phyloP scores from a whole-genome alignment of 2,329 filamentous ascomycete species.

The Onygenales sp. region DNA sequence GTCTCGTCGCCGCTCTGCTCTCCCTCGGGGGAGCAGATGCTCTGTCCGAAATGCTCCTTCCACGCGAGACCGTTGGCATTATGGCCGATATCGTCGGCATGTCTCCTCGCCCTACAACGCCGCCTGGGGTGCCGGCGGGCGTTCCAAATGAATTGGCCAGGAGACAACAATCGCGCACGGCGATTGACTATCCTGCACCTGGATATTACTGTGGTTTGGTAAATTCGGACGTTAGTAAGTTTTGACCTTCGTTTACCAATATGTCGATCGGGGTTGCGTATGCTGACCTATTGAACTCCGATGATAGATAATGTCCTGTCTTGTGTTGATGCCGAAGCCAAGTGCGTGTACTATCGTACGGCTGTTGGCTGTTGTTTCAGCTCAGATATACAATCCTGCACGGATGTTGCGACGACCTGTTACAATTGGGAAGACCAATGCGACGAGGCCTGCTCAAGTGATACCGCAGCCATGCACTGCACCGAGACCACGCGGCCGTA shows the following conservation, averaged over 20 bases:
- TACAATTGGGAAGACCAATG: conserved; percentile 8
- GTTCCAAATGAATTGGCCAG: conserved; percentile 9
- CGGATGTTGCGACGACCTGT: conserved; percentile 10
- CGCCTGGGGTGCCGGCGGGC: conserved; percentile 8
- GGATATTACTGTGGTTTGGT: conserved; percentile 13
- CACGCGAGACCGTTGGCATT: conserved; percentile 10
- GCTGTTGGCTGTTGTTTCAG: conserved; percentile 13
- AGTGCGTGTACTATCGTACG: conserved; percentile 10
- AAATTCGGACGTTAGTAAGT: conserved; percentile 12
- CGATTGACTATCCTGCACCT: conserved; percentile 10
- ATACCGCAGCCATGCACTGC: conserved; percentile 8
- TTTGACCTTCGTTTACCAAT: background rate
- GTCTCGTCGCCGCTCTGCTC: conserved; percentile 8
- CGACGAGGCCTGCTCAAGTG: conserved; percentile 5
- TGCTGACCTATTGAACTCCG: conserved; percentile 7
- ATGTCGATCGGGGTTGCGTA: background rate
- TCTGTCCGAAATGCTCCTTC: conserved; percentile 5
- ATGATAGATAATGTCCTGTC: conserved; percentile 10
- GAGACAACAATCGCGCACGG: background rate
- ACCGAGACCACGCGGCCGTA: conserved; percentile 9
- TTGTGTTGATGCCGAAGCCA: conserved; percentile 11
- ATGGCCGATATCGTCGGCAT: conserved; percentile 10
- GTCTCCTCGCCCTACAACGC: conserved; percentile 10
- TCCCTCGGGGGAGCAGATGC: conserved; percentile 10
- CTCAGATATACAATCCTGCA: conserved; percentile 9